Conservation (phyloP, 192 early-diverging fungal species). For the Podila epigama region DNA sequence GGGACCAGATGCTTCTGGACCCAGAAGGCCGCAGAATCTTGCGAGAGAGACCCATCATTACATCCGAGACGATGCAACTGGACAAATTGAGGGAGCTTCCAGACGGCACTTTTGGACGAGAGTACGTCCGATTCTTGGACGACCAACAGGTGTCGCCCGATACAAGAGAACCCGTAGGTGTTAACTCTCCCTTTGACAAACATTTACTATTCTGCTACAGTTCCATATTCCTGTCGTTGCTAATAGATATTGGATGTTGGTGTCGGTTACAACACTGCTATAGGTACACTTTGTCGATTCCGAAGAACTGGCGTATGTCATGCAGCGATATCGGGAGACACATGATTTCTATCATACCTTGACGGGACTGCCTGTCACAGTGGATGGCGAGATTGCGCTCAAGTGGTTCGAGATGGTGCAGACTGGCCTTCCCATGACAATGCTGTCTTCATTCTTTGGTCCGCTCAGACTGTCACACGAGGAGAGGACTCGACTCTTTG, state of each 20-base stretch:
- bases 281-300: conserved; percentile 89
- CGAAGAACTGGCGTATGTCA: conserved; percentile 92
- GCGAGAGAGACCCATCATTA: conserved; percentile 80
- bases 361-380: conserved; percentile 79
- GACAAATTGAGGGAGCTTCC: conserved; percentile 68
- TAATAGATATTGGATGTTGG: background rate
- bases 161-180: conserved; percentile 72
- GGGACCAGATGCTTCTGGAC: conserved; percentile 81
- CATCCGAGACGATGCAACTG: conserved; percentile 72
- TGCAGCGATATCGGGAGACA: conserved; percentile 91
- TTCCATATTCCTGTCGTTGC: background rate
- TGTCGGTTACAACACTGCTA: background rate
- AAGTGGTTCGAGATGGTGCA: conserved; percentile 97
- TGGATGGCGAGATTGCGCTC: conserved; percentile 91
- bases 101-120: conserved; percentile 81
- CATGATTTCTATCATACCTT: conserved; percentile 96
- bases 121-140: conserved; percentile 87
- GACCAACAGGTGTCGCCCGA: conserved; percentile 82
- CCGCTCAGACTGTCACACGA: conserved; percentile 69
- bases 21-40: conserved; percentile 83
- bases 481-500: conserved; percentile 71
- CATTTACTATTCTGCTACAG: too few species aligned
- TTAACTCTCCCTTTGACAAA: too few species aligned
- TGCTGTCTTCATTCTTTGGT: conserved; percentile 84
- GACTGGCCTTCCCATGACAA: conserved; percentile 88